These are phyloP conservation scores for Sclerotinia borealis DNA, from an alignment of 2,329 filamentous ascomycete species.

Conservation along the genomic window DNA sequence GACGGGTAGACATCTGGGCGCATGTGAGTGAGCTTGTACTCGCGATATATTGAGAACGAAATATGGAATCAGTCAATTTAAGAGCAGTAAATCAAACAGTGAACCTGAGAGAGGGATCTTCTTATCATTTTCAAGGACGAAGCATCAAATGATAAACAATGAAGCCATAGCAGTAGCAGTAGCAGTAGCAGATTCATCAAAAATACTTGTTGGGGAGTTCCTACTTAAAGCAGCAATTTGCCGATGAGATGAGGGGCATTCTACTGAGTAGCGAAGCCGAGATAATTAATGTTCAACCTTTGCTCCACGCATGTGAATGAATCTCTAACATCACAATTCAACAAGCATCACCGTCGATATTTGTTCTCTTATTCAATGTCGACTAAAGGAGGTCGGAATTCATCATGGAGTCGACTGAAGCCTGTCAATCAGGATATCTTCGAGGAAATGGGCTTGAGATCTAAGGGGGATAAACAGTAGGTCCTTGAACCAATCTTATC, in stretches of 20 bases:
- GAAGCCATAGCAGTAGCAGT: too few relatives aligned
- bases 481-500: neutral
- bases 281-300: neutral
- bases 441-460: constrained; percentile 76
- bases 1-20: constrained; percentile 24
- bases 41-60: neutral
- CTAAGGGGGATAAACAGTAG: constrained; percentile 84
- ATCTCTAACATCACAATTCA: neutral
- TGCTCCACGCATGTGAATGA: neutral
- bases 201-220: constrained; percentile 7
- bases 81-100: neutral
- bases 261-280: neutral
- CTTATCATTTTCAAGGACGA: neutral
- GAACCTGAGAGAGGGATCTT: neutral
- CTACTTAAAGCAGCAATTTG: constrained; percentile 8
- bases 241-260: neutral
- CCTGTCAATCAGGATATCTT: constrained; percentile 70
- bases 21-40: neutral
- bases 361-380: constrained; percentile 22
- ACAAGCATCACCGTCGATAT: neutral
- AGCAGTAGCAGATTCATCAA: neutral
- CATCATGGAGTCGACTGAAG: constrained; percentile 65
- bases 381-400: constrained; percentile 32
- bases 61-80: neutral
- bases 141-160: neutral